Conservation (phyloP, 129 eudicot species). For the Artemisia annua region DNA sequence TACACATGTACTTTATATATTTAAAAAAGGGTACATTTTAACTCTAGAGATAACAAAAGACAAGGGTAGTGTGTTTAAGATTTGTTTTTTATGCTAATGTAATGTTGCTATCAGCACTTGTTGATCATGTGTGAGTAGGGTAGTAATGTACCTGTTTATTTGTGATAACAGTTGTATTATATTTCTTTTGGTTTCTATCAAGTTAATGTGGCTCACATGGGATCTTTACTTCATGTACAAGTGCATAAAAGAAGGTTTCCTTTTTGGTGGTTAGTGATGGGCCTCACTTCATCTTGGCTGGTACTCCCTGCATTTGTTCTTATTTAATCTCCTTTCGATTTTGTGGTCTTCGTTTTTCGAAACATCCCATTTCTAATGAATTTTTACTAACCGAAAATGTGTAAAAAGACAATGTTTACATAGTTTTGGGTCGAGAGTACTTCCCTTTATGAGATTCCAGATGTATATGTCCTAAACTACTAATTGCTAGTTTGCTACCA, state of each 20-base stretch:
- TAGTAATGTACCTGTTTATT: neutral
- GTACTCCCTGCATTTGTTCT: neutral
- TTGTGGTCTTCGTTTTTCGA: neutral
- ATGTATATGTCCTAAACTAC: too few relatives aligned
- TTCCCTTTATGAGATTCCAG: too few relatives aligned
- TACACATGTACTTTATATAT: too few relatives aligned
- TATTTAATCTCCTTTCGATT: neutral
- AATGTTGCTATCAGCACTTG: constrained; percentile 28
- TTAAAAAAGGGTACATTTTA: neutral
- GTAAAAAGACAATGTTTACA: too few relatives aligned
- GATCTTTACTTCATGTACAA: constrained; percentile 23
- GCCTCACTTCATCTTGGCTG: constrained; percentile 26
- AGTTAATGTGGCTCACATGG: constrained; percentile 46
- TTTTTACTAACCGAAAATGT: too few relatives aligned
- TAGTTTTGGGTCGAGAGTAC: too few relatives aligned
- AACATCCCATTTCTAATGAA: too few relatives aligned
- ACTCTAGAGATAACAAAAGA: neutral
- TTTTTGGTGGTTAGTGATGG: constrained; percentile 33
- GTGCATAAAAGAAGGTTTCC: constrained; percentile 25
- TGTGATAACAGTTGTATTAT: too few relatives aligned
- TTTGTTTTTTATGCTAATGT: constrained; percentile 12
- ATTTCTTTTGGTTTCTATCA: constrained; percentile 4
- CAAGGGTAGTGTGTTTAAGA: neutral
- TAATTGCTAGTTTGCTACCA: too few relatives aligned
- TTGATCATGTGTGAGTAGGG: constrained; percentile 35